Percentiles rank a stretch among this genome's conserved stretches.
phyloP scores from a whole-genome alignment of 768 basidiomycete species.

The Pleurotus salmoneostramineus region DNA sequence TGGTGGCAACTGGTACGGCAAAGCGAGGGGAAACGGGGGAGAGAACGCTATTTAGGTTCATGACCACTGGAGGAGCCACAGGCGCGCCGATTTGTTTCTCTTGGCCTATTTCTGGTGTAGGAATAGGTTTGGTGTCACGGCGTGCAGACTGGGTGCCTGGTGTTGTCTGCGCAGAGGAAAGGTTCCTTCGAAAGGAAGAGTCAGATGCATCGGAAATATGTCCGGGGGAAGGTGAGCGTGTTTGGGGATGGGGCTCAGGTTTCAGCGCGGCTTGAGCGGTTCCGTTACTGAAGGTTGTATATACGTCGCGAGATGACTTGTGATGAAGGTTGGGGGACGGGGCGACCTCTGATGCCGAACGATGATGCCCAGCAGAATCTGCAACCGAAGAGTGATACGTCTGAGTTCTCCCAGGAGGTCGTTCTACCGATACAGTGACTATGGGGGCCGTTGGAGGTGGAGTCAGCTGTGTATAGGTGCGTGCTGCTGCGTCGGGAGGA shows the following conservation, averaged over 20 bases:
- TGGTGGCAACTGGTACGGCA: slow-evolving; percentile 9
- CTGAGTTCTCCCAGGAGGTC: slow-evolving; percentile 16
- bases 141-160: not conserved
- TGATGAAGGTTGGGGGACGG: slow-evolving; percentile 15
- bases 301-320: slow-evolving; percentile 31
- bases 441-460: slow-evolving; percentile 49
- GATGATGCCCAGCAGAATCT: slow-evolving; percentile 27
- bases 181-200: slow-evolving; percentile 20
- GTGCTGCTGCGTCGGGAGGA: slow-evolving; percentile 63
- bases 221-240: slow-evolving; percentile 28
- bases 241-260: slow-evolving; percentile 27
- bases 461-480: slow-evolving; percentile 47
- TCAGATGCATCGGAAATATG: slow-evolving; percentile 16
- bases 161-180: slow-evolving; percentile 11
- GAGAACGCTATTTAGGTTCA: slow-evolving; percentile 29
- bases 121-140: slow-evolving; percentile 27
- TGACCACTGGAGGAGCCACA: slow-evolving; percentile 60
- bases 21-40: not conserved
- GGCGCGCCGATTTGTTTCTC: slow-evolving; percentile 54
- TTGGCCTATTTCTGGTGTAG: slow-evolving; percentile 63
- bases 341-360: slow-evolving; percentile 46
- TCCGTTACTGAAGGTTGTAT: slow-evolving; percentile 37
- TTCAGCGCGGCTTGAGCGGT: slow-evolving; percentile 20
- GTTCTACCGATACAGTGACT: slow-evolving; percentile 15
- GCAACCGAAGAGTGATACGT: not conserved